Conservation (phyloP, 192 early-diverging fungal genomes). For the Backusella tarrabulga region DNA sequence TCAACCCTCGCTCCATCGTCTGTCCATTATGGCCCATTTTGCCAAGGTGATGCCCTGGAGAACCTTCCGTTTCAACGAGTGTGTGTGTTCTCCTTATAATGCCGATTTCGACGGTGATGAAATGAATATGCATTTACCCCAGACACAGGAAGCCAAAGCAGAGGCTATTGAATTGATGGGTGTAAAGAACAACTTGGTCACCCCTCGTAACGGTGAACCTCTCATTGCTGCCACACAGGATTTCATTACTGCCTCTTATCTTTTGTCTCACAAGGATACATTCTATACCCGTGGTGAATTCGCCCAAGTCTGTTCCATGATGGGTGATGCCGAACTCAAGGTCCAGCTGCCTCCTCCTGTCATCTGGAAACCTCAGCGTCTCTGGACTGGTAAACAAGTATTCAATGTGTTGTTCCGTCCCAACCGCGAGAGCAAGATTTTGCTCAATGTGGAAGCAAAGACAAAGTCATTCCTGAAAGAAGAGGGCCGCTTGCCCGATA, state of each 20-base stretch:
- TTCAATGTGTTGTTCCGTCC: conserved; percentile 89
- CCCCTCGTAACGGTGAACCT: conserved; percentile 97
- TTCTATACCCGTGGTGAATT: conserved; percentile 96
- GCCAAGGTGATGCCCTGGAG: conserved; percentile 92
- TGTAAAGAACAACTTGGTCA: conserved; percentile 92
- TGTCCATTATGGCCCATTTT: conserved; percentile 97
- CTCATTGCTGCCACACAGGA: conserved; percentile 99
- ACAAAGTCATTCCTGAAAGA: conserved; percentile 71
- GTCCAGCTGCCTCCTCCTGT: conserved; percentile 94
- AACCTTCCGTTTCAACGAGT: conserved; percentile 99
- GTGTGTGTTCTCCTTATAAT: conserved; percentile 99
- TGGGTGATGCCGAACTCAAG: conserved; percentile 79
- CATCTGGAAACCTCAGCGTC: conserved; percentile 81
- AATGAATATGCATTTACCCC: conserved; percentile 99
- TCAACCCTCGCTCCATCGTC: conserved; percentile 96
- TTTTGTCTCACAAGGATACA: conserved; percentile 90
- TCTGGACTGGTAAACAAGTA: conserved; percentile 98
- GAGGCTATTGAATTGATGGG: conserved; percentile 98
- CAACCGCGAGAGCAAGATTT: conserved; percentile 60
- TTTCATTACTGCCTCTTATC: conserved; percentile 96
- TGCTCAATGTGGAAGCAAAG: conserved; percentile 91
- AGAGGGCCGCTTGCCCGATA: conserved; percentile 56
- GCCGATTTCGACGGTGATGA: conserved; percentile 99
- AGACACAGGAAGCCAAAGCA: conserved; percentile 97
- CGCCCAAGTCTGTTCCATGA: conserved; percentile 88